These are phyloP conservation scores for Chlorencoelia australis DNA, from an alignment of 2,329 filamentous ascomycete species.

Conservation along the genomic window DNA sequence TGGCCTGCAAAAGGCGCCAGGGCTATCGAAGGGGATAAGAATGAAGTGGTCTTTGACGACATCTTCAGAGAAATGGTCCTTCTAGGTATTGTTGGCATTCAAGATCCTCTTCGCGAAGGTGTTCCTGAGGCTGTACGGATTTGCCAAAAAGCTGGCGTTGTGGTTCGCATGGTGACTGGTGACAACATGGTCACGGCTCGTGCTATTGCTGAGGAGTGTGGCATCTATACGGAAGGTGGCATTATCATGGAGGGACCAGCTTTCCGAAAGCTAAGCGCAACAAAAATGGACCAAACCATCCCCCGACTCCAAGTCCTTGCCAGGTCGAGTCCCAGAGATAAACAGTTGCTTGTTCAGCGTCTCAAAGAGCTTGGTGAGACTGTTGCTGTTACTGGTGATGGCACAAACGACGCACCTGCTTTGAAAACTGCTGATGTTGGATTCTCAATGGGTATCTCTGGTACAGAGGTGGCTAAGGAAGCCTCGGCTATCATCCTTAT, in stretches of 20 bases:
- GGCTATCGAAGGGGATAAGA: conserved; percentile 46
- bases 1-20: conserved; percentile 54
- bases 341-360: conserved; percentile 52
- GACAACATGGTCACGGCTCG: conserved; percentile 64
- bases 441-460: conserved; percentile 58
- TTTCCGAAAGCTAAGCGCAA: conserved; percentile 51
- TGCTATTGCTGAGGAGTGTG: conserved; percentile 65
- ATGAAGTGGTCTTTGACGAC: conserved; percentile 54
- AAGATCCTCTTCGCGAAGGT: conserved; percentile 60
- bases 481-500: conserved; percentile 51
- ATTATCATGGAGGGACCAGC: conserved; percentile 60
- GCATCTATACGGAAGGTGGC: conserved; percentile 43
- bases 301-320: conserved; percentile 58
- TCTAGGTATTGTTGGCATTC: conserved; percentile 62
- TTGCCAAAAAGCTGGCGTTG: conserved; percentile 58
- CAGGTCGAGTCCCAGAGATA: conserved; percentile 60
- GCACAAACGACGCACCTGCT: conserved; percentile 56
- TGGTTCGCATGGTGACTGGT: conserved; percentile 65
- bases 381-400: conserved; percentile 57
- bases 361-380: conserved; percentile 56
- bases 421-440: conserved; percentile 57
- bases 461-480: conserved; percentile 55
- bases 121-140: conserved; percentile 57
- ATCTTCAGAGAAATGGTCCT: conserved; percentile 66
- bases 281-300: conserved; percentile 47